Conservation (phyloP, 768 basidiomycete species). For the Mycena amicta region DNA sequence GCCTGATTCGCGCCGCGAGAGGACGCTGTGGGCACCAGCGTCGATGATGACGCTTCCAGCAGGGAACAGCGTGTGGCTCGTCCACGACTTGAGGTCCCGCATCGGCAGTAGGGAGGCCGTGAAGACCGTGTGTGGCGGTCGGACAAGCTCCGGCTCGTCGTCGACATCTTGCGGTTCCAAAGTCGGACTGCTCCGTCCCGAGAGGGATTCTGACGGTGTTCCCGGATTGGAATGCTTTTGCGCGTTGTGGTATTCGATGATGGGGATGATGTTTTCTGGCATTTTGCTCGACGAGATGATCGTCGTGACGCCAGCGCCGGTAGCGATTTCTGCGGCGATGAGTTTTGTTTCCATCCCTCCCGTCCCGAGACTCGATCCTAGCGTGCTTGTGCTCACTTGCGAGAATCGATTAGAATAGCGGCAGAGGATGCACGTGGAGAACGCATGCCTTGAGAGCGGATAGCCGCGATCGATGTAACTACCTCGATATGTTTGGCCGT, state of each 20-base stretch:
- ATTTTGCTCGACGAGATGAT: conserved; percentile 85
- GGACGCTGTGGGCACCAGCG: conserved; percentile 82
- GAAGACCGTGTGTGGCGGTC: conserved; percentile 89
- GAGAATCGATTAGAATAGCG: conserved; percentile 3
- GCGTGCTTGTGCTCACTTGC: conserved; percentile 87
- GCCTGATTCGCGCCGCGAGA: conserved; percentile 84
- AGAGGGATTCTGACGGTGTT: conserved; percentile 36
- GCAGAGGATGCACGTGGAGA: neutral
- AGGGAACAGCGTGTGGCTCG: conserved; percentile 90
- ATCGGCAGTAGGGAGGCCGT: conserved; percentile 70
- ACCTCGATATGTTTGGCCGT: conserved; percentile 77
- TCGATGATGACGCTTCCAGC: conserved; percentile 90
- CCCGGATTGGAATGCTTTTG: conserved; percentile 28
- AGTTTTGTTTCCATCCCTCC: conserved; percentile 99
- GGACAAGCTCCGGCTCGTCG: conserved; percentile 20
- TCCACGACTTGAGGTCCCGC: conserved; percentile 93
- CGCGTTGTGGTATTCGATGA: conserved; percentile 76
- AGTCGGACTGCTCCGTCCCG: conserved; percentile 26
- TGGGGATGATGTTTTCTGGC: conserved; percentile 72
- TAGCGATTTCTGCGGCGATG: conserved; percentile 97
- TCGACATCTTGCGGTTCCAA: conserved; percentile 21
- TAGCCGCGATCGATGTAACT: conserved; percentile 80
- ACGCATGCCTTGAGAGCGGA: conserved; percentile 74
- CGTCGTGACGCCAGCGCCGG: conserved; percentile 91
- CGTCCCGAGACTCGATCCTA: conserved; percentile 92